A percentile compares a stretch with the other conserved stretches of the same genome.
phyloP scores from a whole-genome alignment of 2,329 filamentous ascomycete genomes.

The Aureobasidium vineae region DNA sequence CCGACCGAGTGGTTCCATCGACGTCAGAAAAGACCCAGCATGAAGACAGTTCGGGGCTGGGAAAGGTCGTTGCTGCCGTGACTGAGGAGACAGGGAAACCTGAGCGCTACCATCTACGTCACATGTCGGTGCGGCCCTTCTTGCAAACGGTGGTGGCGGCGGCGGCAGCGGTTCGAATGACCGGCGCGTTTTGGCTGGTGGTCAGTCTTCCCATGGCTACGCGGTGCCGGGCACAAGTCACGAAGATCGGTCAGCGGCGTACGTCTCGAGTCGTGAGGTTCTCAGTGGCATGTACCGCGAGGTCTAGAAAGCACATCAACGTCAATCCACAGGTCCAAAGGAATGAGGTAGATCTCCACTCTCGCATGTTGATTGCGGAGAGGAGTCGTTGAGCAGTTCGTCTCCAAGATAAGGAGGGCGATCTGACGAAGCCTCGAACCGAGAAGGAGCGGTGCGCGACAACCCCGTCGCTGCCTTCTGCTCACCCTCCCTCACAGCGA shows the following conservation, averaged over 20 bases:
- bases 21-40: slow-evolving; percentile 13
- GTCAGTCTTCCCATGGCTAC: background rate
- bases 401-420: background rate
- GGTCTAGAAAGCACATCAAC: slow-evolving; percentile 14
- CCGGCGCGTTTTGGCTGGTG: background rate
- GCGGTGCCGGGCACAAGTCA: slow-evolving; percentile 1
- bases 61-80: slow-evolving; percentile 5
- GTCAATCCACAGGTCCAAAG: slow-evolving; percentile 1
- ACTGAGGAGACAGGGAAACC: background rate
- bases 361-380: background rate
- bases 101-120: background rate
- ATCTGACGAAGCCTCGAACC: background rate
- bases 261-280: background rate
- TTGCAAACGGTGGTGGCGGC: slow-evolving; percentile 1
- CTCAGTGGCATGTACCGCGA: background rate
- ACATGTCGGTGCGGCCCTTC: background rate
- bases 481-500: background rate
- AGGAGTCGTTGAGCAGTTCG: background rate
- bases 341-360: slow-evolving; percentile 4
- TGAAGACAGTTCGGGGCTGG: background rate
- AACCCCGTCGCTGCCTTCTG: background rate
- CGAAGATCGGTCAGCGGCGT: background rate
- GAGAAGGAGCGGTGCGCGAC: slow-evolving; percentile 14
- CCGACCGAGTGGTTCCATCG: background rate
- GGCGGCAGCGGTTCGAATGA: slow-evolving; percentile 2